Conservation (phyloP, 108 stramenopile genomes). For the Cyclostephanos tholiformis region DNA sequence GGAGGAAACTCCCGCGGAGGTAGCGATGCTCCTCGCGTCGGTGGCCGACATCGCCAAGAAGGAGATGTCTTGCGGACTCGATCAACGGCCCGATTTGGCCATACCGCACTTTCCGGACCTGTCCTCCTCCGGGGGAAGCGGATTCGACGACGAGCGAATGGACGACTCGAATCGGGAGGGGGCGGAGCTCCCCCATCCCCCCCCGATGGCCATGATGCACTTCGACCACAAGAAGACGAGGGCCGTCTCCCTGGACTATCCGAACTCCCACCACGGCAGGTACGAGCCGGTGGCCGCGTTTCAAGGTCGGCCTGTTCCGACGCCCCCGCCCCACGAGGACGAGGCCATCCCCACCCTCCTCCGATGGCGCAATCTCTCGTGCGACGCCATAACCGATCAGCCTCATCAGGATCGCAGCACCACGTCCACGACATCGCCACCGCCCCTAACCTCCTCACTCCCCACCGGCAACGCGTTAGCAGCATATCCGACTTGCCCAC, state of each 20-base stretch:
- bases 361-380: conserved; percentile 30
- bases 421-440: conserved; percentile 38
- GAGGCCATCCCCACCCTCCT: conserved; percentile 29
- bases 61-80: conserved; percentile 31
- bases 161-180: conserved; percentile 1
- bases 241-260: conserved; percentile 70
- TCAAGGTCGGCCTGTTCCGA: neutral
- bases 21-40: conserved; percentile 51
- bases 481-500: conserved; percentile 29
- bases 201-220: conserved; percentile 17
- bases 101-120: conserved; percentile 35
- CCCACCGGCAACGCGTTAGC: conserved; percentile 8
- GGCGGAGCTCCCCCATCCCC: neutral
- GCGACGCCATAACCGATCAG: conserved; percentile 9
- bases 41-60: conserved; percentile 43
- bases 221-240: conserved; percentile 45
- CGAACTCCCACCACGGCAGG: conserved; percentile 9
- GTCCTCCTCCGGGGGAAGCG: neutral
- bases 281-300: neutral
- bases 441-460: conserved; percentile 5
- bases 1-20: conserved; percentile 43
- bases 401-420: conserved; percentile 17
- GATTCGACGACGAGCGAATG: no score
- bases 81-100: conserved; percentile 40
- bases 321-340: conserved; percentile 14